Percentiles rank a stretch among this genome's conserved stretches.
Conservation (phyloP, 805 yeast genomes). For the Candida alai region DNA sequence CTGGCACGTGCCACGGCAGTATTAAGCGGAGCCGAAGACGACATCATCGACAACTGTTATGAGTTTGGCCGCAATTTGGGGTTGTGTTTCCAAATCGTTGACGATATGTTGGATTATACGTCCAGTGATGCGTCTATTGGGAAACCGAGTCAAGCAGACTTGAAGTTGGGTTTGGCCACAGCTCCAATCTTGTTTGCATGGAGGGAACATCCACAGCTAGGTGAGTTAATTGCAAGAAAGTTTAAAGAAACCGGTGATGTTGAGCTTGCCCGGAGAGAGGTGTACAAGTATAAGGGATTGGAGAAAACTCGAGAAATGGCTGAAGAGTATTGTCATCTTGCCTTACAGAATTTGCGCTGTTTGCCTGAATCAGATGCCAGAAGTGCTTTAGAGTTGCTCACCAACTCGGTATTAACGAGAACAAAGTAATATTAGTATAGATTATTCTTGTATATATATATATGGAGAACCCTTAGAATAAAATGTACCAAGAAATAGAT, state of each 20-base stretch:
- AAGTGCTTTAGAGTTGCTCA: constrained; percentile 79
- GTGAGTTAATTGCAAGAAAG: constrained; percentile 78
- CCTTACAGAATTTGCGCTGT: constrained; percentile 63
- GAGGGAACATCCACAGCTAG: constrained; percentile 81
- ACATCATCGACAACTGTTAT: constrained; percentile 80
- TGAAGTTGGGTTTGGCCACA: constrained; percentile 90
- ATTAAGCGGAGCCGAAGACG: constrained; percentile 74
- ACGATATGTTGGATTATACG: constrained; percentile 93
- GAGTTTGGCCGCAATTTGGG: constrained; percentile 92
- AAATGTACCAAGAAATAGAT: too few species aligned
- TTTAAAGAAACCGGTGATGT: constrained; percentile 81
- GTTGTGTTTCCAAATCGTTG: constrained; percentile 92
- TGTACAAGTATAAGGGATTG: constrained; percentile 67
- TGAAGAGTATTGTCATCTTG: constrained; percentile 68
- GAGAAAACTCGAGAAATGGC: constrained; percentile 75
- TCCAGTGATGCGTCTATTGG: constrained; percentile 83
- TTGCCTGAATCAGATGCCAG: constrained; percentile 89
- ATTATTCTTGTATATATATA: not conserved
- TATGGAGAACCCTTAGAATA: too few species aligned
- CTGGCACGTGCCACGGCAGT: constrained; percentile 92
- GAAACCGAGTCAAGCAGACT: constrained; percentile 94
- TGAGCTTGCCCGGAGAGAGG: constrained; percentile 73
- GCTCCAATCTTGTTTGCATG: constrained; percentile 96
- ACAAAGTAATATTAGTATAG: constrained; percentile 44
- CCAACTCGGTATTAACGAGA: constrained; percentile 81